Conservation (phyloP, 148 eudicot genomes). For the Rhododendron molle region DNA sequence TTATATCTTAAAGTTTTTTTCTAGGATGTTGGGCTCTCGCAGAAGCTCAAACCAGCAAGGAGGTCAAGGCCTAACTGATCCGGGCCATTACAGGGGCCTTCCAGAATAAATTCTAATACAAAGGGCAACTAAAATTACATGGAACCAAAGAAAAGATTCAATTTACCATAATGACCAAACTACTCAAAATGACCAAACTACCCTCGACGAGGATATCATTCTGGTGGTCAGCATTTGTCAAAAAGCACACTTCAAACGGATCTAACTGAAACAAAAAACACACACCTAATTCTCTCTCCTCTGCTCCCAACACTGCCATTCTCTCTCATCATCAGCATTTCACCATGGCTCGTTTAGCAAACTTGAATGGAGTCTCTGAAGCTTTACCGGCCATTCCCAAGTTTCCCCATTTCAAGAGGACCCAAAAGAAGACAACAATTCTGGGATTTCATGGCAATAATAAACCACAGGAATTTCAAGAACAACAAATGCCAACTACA, state of each 20-base stretch:
- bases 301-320: background rate
- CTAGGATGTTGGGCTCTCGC: too few relatives aligned
- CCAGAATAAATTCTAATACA: too few relatives aligned
- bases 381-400: constrained; percentile 38
- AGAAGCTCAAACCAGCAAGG: background rate
- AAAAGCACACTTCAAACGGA: constrained; percentile 18
- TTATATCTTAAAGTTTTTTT: too few relatives aligned
- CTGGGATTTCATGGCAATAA: constrained; percentile 26
- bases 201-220: constrained; percentile 42
- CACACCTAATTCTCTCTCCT: background rate
- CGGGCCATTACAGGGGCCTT: too few relatives aligned
- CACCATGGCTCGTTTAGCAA: constrained; percentile 50
- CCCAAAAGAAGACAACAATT: constrained; percentile 20
- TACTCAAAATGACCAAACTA: background rate
- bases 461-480: constrained; percentile 17
- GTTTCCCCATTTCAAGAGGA: constrained; percentile 17
- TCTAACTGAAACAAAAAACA: background rate
- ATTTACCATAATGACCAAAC: background rate
- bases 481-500: constrained; percentile 23
- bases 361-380: constrained; percentile 48
- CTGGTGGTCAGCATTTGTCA: constrained; percentile 51
- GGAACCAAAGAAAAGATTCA: background rate
- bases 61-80: background rate
- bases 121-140: background rate
- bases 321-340: constrained; percentile 8